A percentile compares a stretch with the other conserved stretches of the same genome.
phyloP scores from a whole-genome alignment of 176 grass and related monocot species.

The Paspalum vaginatum region DNA sequence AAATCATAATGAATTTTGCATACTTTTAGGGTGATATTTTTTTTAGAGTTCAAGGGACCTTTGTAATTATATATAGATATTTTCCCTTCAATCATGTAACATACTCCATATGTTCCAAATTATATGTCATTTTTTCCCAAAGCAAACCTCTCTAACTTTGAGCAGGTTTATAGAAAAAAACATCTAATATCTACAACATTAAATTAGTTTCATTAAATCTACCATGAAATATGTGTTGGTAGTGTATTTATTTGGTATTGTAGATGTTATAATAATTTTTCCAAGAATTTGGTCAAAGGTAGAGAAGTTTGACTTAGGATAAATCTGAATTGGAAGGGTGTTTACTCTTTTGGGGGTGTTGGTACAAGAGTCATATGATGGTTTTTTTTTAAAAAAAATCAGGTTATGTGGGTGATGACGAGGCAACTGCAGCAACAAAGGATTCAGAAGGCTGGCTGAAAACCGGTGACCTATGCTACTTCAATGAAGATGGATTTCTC shows the following conservation, averaged over 20 bases:
- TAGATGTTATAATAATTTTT: too few relatives aligned
- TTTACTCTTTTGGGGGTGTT: background rate
- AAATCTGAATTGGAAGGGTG: too few relatives aligned
- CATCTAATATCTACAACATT: too few relatives aligned
- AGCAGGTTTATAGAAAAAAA: too few relatives aligned
- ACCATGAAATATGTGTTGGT: too few relatives aligned
- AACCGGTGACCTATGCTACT: conserved; percentile 77
- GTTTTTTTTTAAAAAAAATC: background rate
- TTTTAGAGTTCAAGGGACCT: background rate
- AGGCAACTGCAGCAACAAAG: conserved; percentile 52
- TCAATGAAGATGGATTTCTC: conserved; percentile 69
- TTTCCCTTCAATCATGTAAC: background rate
- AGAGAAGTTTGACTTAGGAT: too few relatives aligned
- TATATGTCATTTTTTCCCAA: too few relatives aligned
- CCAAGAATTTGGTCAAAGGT: too few relatives aligned
- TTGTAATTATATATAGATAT: background rate
- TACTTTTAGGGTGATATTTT: background rate
- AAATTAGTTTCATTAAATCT: too few relatives aligned
- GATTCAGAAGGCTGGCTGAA: conserved; percentile 71
- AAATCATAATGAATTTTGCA: background rate
- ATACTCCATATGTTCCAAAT: background rate
- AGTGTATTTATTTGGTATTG: too few relatives aligned
- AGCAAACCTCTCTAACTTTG: too few relatives aligned
- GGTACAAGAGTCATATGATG: background rate
- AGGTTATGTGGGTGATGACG: conserved; percentile 62